Evolutionary conservation across 2,329 filamentous ascomycete species (phyloP), one percentile per base, ranked within the genome.

Genomic region (Pochonia chlamydosporia): DNA sequence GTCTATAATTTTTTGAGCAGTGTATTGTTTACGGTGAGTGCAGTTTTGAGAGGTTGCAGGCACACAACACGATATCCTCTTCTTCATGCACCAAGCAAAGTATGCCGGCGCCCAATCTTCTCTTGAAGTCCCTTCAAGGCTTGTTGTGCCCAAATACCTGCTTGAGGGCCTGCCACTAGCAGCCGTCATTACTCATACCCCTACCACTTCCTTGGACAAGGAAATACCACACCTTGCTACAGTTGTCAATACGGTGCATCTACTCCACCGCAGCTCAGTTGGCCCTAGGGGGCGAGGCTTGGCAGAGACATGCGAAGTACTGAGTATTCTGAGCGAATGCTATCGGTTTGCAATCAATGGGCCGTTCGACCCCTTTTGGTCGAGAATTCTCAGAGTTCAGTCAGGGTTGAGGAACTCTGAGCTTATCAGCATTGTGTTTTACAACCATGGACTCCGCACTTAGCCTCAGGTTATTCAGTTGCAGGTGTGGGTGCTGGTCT

Each of bases 221-320:
- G 8, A 13, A 23, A 10, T 28, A n/a, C 7, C 14, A 35, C 21
- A 41, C 20, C 20, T 35, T 30, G 13, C 44, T n/a, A n/a, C n/a
- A n/a, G n/a, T 33, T 20, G 23, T 24, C 40, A 30, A 30, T 13
- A 43, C 35, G 46, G 46, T 39, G 24, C 46, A 31, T 44, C 31
- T 44, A 20, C 28, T 36, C 18, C n/a, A 36, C 28, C 40, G 23
- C 13, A n/a, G n/a, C n/a, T n/a, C n/a, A n/a, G n/a, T n/a, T n/a
- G n/a, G n/a, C n/a, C n/a, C n/a, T n/a, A n/a, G n/a, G n/a, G n/a
- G n/a, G n/a, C n/a, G n/a, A n/a, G n/a, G 16, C 7, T 36, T 36
- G 33, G 33, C 30, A 33, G 30, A 28, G 7, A 13, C 7, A 28
- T 28, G 7, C 7, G 7, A 28, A 7, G 13, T 28, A 28, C 7